These are phyloP conservation scores for Medicago lupulina DNA, from an alignment of 306 rosid species.

Conservation along the genomic window DNA sequence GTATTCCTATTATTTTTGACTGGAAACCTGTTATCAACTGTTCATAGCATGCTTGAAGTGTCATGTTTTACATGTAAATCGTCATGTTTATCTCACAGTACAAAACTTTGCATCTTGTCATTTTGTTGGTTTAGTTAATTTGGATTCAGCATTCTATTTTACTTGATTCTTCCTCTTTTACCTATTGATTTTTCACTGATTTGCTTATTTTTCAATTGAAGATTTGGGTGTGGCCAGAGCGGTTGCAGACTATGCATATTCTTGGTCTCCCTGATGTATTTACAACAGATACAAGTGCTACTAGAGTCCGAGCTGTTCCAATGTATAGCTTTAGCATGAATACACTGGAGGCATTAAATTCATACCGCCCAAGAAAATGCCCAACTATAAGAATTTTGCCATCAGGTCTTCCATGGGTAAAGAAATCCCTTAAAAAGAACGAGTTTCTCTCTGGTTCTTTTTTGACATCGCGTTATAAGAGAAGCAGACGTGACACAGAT, in stretches of 20 bases:
- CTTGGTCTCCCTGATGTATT: slow-evolving; percentile 65
- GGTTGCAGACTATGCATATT: slow-evolving; percentile 79
- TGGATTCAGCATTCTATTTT: background rate
- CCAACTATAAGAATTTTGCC: slow-evolving; percentile 84
- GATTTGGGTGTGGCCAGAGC: slow-evolving; percentile 90
- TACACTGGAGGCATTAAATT: slow-evolving; percentile 65
- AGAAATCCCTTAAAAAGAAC: slow-evolving; percentile 41
- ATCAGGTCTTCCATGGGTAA: slow-evolving; percentile 79
- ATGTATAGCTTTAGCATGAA: slow-evolving; percentile 72
- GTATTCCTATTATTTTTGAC: too few relatives aligned
- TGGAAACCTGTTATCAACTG: too few relatives aligned
- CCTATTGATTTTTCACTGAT: slow-evolving; percentile 31
- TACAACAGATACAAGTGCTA: slow-evolving; percentile 67
- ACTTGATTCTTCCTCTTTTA: too few relatives aligned
- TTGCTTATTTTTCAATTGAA: slow-evolving; percentile 41
- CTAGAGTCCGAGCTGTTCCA: slow-evolving; percentile 88
- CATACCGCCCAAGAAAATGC: slow-evolving; percentile 25
- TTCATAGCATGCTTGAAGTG: background rate
- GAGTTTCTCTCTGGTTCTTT: slow-evolving; percentile 52
- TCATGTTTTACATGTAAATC: slow-evolving; percentile 12
- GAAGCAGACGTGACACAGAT: slow-evolving; percentile 39
- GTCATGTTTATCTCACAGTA: slow-evolving; percentile 8
- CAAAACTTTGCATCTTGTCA: background rate
- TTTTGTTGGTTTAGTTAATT: background rate
- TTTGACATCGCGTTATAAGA: slow-evolving; percentile 51